A percentile compares a stretch with the other conserved stretches of the same genome.
phyloP scores from a whole-genome alignment of 768 basidiomycete species.

The Hortiboletus campestris region DNA sequence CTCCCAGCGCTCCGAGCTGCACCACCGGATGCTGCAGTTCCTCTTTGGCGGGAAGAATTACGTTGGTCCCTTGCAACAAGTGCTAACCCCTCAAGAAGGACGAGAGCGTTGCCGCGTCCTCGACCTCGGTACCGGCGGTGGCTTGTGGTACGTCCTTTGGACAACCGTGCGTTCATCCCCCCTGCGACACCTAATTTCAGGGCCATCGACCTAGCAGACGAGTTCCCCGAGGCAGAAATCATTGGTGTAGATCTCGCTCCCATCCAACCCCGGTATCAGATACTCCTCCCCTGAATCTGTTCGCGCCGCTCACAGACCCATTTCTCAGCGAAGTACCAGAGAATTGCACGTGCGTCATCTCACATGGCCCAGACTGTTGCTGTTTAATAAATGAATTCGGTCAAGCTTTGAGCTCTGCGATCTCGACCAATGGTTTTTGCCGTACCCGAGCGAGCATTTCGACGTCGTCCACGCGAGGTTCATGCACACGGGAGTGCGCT shows the following conservation, averaged over 20 bases:
- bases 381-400: slow-evolving; percentile 4
- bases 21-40: slow-evolving; percentile 67
- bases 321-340: slow-evolving; percentile 55
- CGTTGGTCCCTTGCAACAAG: slow-evolving; percentile 60
- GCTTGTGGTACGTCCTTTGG: slow-evolving; percentile 49
- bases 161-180: background rate
- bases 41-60: slow-evolving; percentile 63
- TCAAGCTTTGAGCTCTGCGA: slow-evolving; percentile 71
- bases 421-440: slow-evolving; percentile 56
- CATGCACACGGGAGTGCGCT: slow-evolving; percentile 55
- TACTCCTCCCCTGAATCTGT: background rate
- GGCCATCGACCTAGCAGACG: slow-evolving; percentile 74
- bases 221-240: slow-evolving; percentile 64
- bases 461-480: slow-evolving; percentile 71
- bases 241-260: slow-evolving; percentile 72
- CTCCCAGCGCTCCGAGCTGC: slow-evolving; percentile 56
- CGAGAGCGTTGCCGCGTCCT: slow-evolving; percentile 44
- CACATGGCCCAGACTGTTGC: background rate
- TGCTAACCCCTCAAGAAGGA: slow-evolving; percentile 40
- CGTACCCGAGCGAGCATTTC: slow-evolving; percentile 62
- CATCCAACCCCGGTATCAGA: slow-evolving; percentile 61
- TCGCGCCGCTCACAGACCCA: slow-evolving; percentile 13
- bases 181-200: slow-evolving; percentile 31
- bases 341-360: slow-evolving; percentile 65
- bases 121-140: slow-evolving; percentile 68